A percentile compares a stretch with the other conserved stretches of the same genome.
Conservation (phyloP, 352 stramenopile genomes). For the Phytophthora uliginosa region DNA sequence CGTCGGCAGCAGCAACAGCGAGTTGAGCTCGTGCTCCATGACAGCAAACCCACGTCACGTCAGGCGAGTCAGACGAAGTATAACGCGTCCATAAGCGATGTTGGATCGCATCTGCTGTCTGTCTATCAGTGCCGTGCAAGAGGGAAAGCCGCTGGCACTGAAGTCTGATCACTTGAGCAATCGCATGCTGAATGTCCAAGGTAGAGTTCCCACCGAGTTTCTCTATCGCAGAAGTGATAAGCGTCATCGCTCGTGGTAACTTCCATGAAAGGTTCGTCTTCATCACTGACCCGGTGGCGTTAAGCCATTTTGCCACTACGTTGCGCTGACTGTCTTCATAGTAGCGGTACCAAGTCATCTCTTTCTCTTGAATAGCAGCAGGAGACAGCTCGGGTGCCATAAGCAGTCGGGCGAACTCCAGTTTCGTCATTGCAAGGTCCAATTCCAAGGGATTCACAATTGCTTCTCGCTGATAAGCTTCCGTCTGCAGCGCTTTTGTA, state of each 20-base stretch:
- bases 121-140: constrained; percentile 45
- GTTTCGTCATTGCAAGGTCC: constrained; percentile 49
- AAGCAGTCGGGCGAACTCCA: constrained; percentile 47
- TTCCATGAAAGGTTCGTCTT: constrained; percentile 24
- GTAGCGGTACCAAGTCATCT: constrained; percentile 80
- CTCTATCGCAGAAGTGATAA: constrained; percentile 37
- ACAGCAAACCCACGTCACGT: constrained; percentile 67
- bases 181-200: constrained; percentile 28
- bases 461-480: constrained; percentile 20
- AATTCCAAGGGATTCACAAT: constrained; percentile 24
- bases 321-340: constrained; percentile 54
- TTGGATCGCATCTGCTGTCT: constrained; percentile 26
- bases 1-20: constrained; percentile 19
- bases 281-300: constrained; percentile 42
- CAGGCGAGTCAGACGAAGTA: constrained; percentile 34
- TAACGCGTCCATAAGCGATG: constrained; percentile 64
- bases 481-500: background rate
- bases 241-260: constrained; percentile 41
- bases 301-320: constrained; percentile 82
- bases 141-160: constrained; percentile 57
- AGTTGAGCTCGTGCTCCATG: constrained; percentile 28
- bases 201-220: constrained; percentile 14
- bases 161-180: constrained; percentile 40
- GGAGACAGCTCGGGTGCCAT: constrained; percentile 42
- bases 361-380: constrained; percentile 42